Percentiles rank a stretch among this genome's conserved stretches.
phyloP scores from a whole-genome alignment of 345 rosid species.

The Eutrema japonicum region DNA sequence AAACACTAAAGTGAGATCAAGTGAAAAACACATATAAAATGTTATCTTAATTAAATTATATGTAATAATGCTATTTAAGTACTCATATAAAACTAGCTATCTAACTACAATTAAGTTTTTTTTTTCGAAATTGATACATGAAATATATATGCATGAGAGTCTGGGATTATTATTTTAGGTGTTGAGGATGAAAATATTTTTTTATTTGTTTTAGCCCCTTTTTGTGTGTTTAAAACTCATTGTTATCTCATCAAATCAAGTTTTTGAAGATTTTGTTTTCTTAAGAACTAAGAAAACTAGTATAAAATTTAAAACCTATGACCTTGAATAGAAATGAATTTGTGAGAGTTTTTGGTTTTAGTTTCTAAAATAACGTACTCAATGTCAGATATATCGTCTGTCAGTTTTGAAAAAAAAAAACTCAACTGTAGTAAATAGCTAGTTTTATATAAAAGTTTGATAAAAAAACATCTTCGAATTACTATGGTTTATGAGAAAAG shows the following conservation, averaged over 20 bases:
- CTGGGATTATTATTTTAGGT: background rate
- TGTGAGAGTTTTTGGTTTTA: background rate
- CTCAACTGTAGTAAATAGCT: background rate
- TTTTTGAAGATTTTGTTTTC: background rate
- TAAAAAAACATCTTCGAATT: background rate
- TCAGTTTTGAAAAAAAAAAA: background rate
- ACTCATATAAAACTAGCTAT: background rate
- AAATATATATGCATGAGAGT: background rate
- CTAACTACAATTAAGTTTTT: background rate
- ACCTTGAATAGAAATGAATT: background rate
- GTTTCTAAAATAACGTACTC: background rate
- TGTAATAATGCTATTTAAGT: background rate
- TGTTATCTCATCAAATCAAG: background rate
- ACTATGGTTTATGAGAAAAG: background rate
- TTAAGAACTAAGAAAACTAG: background rate
- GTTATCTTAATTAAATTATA: background rate
- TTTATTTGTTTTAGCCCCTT: background rate
- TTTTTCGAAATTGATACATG: conserved; percentile 6
- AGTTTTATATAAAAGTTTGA: background rate
- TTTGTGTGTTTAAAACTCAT: background rate
- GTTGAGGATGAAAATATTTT: background rate
- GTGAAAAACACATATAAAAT: background rate
- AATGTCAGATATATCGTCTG: background rate
- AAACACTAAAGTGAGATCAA: background rate
- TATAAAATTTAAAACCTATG: background rate